phyloP scores from a whole-genome alignment of 768 basidiomycete genomes.

The Galerina marginata region DNA sequence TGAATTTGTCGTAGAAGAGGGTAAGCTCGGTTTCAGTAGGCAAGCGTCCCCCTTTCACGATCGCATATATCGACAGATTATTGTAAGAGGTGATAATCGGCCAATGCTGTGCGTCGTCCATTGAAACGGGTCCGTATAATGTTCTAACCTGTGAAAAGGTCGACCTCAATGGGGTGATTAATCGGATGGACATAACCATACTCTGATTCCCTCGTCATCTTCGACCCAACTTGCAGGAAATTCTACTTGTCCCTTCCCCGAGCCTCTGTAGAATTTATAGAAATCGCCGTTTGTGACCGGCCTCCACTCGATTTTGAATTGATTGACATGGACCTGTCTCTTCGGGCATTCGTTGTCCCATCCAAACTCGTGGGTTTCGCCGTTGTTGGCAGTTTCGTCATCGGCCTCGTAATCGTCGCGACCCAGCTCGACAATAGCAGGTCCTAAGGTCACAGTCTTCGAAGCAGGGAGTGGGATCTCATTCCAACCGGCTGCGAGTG shows the following conservation, averaged over 20 bases:
- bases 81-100: slow-evolving; percentile 82
- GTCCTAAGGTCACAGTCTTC: slow-evolving; percentile 60
- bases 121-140: slow-evolving; percentile 81
- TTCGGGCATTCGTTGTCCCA: slow-evolving; percentile 95
- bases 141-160: slow-evolving; percentile 67
- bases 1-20: slow-evolving; percentile 76
- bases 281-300: slow-evolving; percentile 93
- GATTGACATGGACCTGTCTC: slow-evolving; percentile 58
- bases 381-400: slow-evolving; percentile 47
- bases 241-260: slow-evolving; percentile 49
- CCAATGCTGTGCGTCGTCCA: slow-evolving; percentile 84
- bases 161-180: neutral
- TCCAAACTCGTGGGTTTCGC: slow-evolving; percentile 74
- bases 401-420: slow-evolving; percentile 83
- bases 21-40: slow-evolving; percentile 91
- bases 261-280: slow-evolving; percentile 60
- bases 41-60: slow-evolving; percentile 88
- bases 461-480: slow-evolving; percentile 46
- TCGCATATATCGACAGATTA: slow-evolving; percentile 80
- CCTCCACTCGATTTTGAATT: slow-evolving; percentile 83
- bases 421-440: slow-evolving; percentile 67
- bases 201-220: slow-evolving; percentile 53
- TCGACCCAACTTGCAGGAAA: slow-evolving; percentile 81
- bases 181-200: slow-evolving; percentile 30
- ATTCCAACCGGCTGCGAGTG: slow-evolving; percentile 55